These are phyloP conservation scores for Macrophomina pseudophaseolina DNA, from an alignment of 2,329 filamentous ascomycete species.

Conservation along the genomic window DNA sequence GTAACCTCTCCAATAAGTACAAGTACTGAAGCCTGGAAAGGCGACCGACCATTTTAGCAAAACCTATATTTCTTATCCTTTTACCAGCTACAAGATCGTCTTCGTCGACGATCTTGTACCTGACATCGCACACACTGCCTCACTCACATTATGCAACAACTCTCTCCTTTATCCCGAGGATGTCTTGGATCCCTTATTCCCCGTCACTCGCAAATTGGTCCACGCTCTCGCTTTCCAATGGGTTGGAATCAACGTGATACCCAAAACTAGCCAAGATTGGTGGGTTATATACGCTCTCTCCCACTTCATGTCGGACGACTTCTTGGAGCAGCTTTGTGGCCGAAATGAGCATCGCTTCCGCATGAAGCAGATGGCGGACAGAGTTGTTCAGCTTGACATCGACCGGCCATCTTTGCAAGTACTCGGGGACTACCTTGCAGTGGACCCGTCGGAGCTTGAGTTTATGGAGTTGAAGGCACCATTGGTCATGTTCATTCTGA, in stretches of 20 bases:
- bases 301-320: constrained; percentile 93
- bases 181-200: constrained; percentile 83
- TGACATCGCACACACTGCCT: constrained; percentile 78
- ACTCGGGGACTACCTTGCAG: constrained; percentile 75
- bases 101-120: constrained; percentile 88
- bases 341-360: constrained; percentile 94
- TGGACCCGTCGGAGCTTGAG: constrained; percentile 84
- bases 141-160: constrained; percentile 85
- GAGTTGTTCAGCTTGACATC: constrained; percentile 79
- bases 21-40: constrained; percentile 35
- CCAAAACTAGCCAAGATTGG: constrained; percentile 77
- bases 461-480: constrained; percentile 92
- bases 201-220: constrained; percentile 79
- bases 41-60: constrained; percentile 92
- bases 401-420: constrained; percentile 81
- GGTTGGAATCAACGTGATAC: constrained; percentile 90
- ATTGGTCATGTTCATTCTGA: constrained; percentile 89
- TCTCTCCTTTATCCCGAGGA: constrained; percentile 83
- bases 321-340: constrained; percentile 87
- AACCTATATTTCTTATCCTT: constrained; percentile 88
- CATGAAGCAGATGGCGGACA: constrained; percentile 83
- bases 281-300: constrained; percentile 92
- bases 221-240: constrained; percentile 89
- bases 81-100: constrained; percentile 87
- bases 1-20: constrained; percentile 34